Evolutionary conservation across 225 moss, liverwort and hornwort genomes (phyloP).

Genomic region (Asterella californica): DNA sequence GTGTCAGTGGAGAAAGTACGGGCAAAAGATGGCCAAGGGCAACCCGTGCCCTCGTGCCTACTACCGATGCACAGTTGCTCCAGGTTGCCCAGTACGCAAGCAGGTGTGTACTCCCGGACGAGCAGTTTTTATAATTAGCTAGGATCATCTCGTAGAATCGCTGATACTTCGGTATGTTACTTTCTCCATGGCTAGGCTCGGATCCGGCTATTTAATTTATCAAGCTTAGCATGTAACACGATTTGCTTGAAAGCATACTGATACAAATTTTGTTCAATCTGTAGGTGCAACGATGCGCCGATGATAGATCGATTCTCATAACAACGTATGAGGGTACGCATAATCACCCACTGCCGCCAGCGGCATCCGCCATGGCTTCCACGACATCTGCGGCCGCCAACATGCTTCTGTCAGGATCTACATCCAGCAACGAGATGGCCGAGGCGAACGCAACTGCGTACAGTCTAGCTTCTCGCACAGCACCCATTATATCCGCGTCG

Average conservation of each 20-base stretch:
- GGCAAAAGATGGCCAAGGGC: slow-evolving; percentile 82
- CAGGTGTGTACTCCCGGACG: slow-evolving; percentile 35
- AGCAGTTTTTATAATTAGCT: no score
- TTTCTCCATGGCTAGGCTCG: no score
- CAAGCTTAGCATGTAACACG: no score
- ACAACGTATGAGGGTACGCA: slow-evolving; percentile 75
- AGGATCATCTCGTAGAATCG: no score
- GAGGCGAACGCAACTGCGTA: slow-evolving; percentile 29
- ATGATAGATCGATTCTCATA: slow-evolving; percentile 61
- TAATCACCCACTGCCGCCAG: slow-evolving; percentile 58
- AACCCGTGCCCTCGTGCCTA: slow-evolving; percentile 78
- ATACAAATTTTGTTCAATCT: not conserved
- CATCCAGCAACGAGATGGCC: slow-evolving; percentile 23
- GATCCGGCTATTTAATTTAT: no score
- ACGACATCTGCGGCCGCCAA: slow-evolving; percentile 67
- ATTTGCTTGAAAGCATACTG: no score
- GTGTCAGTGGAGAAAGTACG: slow-evolving; percentile 79
- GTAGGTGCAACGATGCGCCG: slow-evolving; percentile 74
- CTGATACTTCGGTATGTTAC: no score
- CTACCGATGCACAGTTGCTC: slow-evolving; percentile 73
- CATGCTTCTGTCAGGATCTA: slow-evolving; percentile 71
- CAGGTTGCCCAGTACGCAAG: slow-evolving; percentile 71
- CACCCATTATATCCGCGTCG: slow-evolving; percentile 48
- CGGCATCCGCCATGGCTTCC: slow-evolving; percentile 48
- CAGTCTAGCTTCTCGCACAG: slow-evolving; percentile 5